Evolutionary conservation across 805 yeast species (phyloP).

Genomic region (Starmerella sirachaensis): DNA sequence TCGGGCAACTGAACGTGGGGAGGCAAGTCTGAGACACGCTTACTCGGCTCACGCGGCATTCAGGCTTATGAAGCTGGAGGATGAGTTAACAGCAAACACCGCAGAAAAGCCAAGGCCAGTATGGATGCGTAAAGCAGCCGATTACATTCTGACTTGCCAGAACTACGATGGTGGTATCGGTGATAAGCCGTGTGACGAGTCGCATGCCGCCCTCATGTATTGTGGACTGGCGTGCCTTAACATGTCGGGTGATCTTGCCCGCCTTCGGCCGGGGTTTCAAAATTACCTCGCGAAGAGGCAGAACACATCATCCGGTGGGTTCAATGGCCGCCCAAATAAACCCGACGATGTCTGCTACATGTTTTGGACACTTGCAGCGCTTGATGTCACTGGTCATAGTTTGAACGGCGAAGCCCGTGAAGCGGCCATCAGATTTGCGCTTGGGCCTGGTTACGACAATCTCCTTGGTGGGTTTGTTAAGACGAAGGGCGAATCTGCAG

Average conservation of each 20-base stretch:
- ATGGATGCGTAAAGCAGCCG: conserved; percentile 35
- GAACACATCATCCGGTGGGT: conserved; percentile 43
- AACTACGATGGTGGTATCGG: conserved; percentile 64
- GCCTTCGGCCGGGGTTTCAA: neutral
- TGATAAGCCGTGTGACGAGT: conserved; percentile 38
- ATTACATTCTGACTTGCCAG: conserved; percentile 32
- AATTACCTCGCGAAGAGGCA: conserved; percentile 16
- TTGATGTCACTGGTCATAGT: conserved; percentile 33
- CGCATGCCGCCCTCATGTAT: conserved; percentile 79
- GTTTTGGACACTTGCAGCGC: conserved; percentile 65
- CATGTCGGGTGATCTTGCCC: conserved; percentile 27
- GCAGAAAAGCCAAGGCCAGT: conserved; percentile 17
- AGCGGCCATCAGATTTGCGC: conserved; percentile 35
- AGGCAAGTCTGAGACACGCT: conserved; percentile 59
- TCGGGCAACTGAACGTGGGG: conserved; percentile 31
- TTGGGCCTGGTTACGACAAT: conserved; percentile 45
- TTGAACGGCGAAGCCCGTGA: conserved; percentile 8
- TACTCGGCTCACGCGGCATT: conserved; percentile 57
- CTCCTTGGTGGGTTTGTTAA: conserved; percentile 71
- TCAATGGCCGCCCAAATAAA: conserved; percentile 80
- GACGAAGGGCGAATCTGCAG: conserved; percentile 42
- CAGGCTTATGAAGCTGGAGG: conserved; percentile 8
- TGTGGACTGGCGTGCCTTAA: conserved; percentile 62
- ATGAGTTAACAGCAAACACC: no score
- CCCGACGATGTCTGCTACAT: conserved; percentile 77